phyloP scores from a whole-genome alignment of 768 basidiomycete species.

The Inosperma sp. region DNA sequence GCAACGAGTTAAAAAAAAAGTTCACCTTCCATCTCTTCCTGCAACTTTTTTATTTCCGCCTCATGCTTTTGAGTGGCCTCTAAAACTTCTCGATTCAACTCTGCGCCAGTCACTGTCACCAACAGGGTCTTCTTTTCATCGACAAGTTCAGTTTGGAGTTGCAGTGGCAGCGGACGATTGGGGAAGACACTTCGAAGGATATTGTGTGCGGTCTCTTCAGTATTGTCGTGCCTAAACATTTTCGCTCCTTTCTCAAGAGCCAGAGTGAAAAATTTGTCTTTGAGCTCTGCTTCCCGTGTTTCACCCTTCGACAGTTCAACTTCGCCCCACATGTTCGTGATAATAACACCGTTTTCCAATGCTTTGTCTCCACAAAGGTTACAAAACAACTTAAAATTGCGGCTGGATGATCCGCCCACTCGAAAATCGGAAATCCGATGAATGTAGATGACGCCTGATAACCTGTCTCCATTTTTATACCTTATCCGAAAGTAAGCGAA shows the following conservation, averaged over 20 bases:
- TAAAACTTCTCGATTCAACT: constrained; percentile 45
- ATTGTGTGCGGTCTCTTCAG: constrained; percentile 35
- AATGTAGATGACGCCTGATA: constrained; percentile 53
- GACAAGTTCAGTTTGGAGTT: constrained; percentile 54
- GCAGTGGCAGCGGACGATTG: constrained; percentile 38
- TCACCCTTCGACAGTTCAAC: constrained; percentile 33
- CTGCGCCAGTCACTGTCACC: constrained; percentile 50
- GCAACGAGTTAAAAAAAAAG: too few species aligned
- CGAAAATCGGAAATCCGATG: constrained; percentile 50
- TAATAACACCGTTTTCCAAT: constrained; percentile 46
- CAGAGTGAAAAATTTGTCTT: constrained; percentile 44
- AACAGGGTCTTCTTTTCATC: constrained; percentile 43
- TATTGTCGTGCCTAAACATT: constrained; percentile 39
- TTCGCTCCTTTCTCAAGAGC: constrained; percentile 46
- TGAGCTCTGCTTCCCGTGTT: constrained; percentile 44
- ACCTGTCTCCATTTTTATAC: constrained; percentile 31
- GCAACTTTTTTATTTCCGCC: constrained; percentile 43
- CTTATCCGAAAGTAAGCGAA: constrained; percentile 18
- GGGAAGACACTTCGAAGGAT: constrained; percentile 41
- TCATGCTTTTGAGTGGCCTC: constrained; percentile 43
- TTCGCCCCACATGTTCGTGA: too few species aligned
- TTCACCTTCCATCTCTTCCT: constrained; percentile 44
- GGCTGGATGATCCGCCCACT: constrained; percentile 46
- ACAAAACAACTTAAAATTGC: constrained; percentile 48
- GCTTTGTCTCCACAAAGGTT: constrained; percentile 48